These are phyloP conservation scores for Backusella circina DNA, from an alignment of 192 early-diverging fungal species.

Conservation along the genomic window DNA sequence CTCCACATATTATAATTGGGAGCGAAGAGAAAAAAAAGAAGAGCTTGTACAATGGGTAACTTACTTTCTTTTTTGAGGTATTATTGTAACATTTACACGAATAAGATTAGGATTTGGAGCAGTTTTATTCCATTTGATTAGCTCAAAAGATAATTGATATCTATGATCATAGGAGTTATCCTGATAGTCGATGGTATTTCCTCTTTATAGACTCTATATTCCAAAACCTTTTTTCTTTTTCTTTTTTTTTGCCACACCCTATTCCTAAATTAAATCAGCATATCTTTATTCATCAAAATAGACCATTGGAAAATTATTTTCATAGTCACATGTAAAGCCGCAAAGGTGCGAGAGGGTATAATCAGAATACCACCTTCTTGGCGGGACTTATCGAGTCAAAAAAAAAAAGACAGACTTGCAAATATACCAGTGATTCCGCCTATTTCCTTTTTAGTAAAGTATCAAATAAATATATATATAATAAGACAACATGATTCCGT, in stretches of 20 bases:
- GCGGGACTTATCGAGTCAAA: background rate
- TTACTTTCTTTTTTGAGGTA: background rate
- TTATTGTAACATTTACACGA: background rate
- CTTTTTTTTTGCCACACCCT: background rate
- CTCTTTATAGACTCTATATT: constrained; percentile 2
- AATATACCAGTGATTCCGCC: background rate
- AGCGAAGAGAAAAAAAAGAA: background rate
- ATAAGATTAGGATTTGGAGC: background rate
- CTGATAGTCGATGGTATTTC: background rate
- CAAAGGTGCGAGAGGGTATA: background rate
- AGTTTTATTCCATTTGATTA: background rate
- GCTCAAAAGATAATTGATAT: background rate
- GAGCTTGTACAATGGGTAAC: background rate
- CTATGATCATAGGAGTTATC: background rate
- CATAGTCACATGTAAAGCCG: background rate
- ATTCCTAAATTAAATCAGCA: background rate
- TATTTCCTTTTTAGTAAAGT: background rate
- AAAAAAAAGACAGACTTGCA: background rate
- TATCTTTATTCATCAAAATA: background rate
- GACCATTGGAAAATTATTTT: background rate
- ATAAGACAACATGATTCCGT: background rate
- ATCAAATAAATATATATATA: background rate
- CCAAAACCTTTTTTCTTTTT: background rate
- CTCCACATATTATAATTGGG: background rate
- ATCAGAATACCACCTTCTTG: background rate